Conservation (phyloP, 768 basidiomycete genomes). For the Amanita brunnescens region DNA sequence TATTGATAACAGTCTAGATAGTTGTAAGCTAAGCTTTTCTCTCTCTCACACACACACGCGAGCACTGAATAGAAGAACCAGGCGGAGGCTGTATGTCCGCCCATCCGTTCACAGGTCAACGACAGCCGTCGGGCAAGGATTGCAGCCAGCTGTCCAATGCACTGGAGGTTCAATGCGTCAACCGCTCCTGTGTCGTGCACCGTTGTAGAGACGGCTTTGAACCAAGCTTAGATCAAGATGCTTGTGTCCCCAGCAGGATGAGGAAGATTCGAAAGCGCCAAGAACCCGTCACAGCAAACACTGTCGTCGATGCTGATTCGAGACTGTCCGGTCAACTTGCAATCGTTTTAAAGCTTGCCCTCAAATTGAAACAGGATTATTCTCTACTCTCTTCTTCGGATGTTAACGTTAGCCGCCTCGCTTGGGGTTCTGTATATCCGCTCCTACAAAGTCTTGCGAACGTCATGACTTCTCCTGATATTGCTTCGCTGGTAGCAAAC, state of each 20-base stretch:
- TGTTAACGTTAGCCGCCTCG: neutral
- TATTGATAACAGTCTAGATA: constrained; percentile 24
- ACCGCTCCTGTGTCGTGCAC: constrained; percentile 20
- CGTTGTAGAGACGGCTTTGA: constrained; percentile 22
- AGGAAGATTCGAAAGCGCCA: constrained; percentile 10
- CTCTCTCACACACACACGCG: no score
- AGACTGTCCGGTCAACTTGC: constrained; percentile 10
- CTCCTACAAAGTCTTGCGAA: constrained; percentile 1
- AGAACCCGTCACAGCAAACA: constrained; percentile 5
- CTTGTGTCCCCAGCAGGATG: constrained; percentile 17
- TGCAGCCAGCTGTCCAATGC: constrained; percentile 22
- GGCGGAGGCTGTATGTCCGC: constrained; percentile 33
- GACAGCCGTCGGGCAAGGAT: constrained; percentile 16
- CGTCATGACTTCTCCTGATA: constrained; percentile 10
- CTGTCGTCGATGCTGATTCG: constrained; percentile 11
- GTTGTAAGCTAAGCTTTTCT: constrained; percentile 23
- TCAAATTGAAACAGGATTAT: constrained; percentile 3
- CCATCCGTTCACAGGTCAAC: constrained; percentile 22
- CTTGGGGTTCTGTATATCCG: neutral
- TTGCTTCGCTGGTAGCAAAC: constrained; percentile 12
- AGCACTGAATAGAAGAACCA: constrained; percentile 7
- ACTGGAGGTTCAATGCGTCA: constrained; percentile 15
- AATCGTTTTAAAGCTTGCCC: neutral
- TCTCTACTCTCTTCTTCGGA: neutral
- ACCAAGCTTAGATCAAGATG: constrained; percentile 12